A percentile compares a stretch with the other conserved stretches of the same genome.
Conservation (phyloP, 495 filamentous ascomycete species). For the Apiosordaria backusii region DNA sequence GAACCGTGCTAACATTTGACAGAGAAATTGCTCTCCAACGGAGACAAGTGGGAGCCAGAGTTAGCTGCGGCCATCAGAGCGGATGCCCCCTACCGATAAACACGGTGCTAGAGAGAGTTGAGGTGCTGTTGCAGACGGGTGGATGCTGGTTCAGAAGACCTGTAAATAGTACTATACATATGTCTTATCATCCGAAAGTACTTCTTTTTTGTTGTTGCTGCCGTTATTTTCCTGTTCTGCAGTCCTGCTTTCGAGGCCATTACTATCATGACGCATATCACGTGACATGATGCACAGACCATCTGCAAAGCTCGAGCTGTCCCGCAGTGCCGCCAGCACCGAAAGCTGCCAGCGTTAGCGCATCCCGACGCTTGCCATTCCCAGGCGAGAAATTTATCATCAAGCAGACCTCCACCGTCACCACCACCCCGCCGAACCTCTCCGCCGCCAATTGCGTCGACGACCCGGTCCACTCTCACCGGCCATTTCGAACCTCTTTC, state of each 20-base stretch:
- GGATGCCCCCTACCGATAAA: conserved; percentile 82
- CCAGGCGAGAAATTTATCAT: conserved; percentile 47
- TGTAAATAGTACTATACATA: conserved; percentile 35
- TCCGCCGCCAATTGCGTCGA: conserved; percentile 14
- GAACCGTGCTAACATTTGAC: conserved; percentile 17
- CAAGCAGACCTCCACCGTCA: conserved; percentile 14
- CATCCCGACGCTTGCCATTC: conserved; percentile 15
- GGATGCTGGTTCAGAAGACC: conserved; percentile 8
- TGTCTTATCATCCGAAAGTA: background rate
- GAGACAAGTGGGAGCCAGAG: conserved; percentile 98
- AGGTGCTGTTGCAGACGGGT: conserved; percentile 4
- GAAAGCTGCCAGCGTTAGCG: conserved; percentile 15
- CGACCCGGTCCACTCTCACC: conserved; percentile 22
- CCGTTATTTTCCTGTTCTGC: background rate
- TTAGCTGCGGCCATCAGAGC: conserved; percentile 86
- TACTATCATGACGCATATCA: background rate
- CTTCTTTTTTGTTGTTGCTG: background rate
- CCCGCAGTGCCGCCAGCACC: conserved; percentile 15
- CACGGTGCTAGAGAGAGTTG: background rate
- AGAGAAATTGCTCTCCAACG: conserved; percentile 76
- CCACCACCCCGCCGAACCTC: conserved; percentile 6
- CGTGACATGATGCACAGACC: background rate
- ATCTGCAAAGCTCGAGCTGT: background rate
- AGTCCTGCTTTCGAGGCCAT: background rate
- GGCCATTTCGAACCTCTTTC: background rate